Evolutionary conservation across 257 asterid genomes (phyloP).

Genomic region (Fraxinus anomala): DNA sequence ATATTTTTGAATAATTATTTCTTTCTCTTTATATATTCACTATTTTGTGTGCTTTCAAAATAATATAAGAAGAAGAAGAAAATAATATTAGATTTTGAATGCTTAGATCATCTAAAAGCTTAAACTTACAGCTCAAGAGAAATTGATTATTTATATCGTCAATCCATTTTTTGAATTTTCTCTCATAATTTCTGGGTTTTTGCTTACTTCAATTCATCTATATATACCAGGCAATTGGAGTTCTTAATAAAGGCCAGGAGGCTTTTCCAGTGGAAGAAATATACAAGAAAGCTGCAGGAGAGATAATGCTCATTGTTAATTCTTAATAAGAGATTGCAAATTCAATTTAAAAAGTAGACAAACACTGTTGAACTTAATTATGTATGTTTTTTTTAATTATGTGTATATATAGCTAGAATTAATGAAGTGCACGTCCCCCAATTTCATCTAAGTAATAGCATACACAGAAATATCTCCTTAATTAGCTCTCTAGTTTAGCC

Average conservation of each 20-base stretch:
- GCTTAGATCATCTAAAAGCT: not conserved
- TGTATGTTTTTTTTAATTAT: no score
- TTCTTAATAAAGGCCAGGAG: slow-evolving; percentile 5
- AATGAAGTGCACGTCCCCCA: no score
- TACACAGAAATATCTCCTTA: no score
- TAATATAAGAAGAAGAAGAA: no score
- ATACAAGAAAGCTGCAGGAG: slow-evolving; percentile 34
- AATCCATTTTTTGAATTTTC: not conserved
- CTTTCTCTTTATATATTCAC: not conserved
- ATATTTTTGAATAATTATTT: not conserved
- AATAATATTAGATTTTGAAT: no score
- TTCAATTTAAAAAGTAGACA: not conserved
- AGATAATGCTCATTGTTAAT: slow-evolving; percentile 22
- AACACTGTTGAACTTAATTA: not conserved
- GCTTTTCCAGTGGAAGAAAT: slow-evolving; percentile 28
- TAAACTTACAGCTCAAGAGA: not conserved
- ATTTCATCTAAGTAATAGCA: no score
- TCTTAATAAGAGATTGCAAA: not conserved
- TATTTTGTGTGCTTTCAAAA: no score
- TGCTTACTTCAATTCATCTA: not conserved
- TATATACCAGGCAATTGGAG: slow-evolving; percentile 12
- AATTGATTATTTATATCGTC: not conserved
- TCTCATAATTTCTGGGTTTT: not conserved
- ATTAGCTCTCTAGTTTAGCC: no score
- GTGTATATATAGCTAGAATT: no score